phyloP scores from a whole-genome alignment of 148 eudicot species.

The Beta vulgaris region DNA sequence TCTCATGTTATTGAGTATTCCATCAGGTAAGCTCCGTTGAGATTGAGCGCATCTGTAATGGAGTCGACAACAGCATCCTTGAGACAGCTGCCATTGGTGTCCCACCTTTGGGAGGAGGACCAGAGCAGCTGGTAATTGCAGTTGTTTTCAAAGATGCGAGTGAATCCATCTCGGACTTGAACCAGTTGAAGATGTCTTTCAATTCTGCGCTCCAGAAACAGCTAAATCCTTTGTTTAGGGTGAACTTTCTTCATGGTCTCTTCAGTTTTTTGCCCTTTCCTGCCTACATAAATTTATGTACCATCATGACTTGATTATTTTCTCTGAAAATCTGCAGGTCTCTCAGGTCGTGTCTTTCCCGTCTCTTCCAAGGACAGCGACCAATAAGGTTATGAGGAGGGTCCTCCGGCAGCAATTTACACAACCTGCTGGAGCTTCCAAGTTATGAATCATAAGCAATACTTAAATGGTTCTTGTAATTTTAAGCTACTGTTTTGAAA shows the following conservation, averaged over 20 bases:
- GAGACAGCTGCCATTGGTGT: conserved; percentile 96
- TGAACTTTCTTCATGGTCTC: conserved; percentile 20
- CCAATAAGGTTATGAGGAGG: conserved; percentile 95
- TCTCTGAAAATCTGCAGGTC: conserved; percentile 45
- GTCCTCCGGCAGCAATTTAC: conserved; percentile 71
- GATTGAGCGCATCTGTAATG: conserved; percentile 83
- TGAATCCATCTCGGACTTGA: conserved; percentile 35
- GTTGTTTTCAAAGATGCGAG: conserved; percentile 60
- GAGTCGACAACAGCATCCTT: conserved; percentile 49
- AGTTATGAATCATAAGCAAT: conserved; percentile 44
- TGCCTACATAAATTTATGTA: not conserved
- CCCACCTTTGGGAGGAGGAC: conserved; percentile 82
- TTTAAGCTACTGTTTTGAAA: no score
- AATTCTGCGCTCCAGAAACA: conserved; percentile 76
- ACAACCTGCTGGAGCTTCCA: conserved; percentile 37
- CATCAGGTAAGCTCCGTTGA: conserved; percentile 89
- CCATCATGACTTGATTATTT: not conserved
- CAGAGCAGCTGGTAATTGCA: conserved; percentile 74
- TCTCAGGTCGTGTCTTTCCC: conserved; percentile 44
- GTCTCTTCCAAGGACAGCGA: conserved; percentile 91
- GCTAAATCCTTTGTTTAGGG: conserved; percentile 88
- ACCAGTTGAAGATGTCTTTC: conserved; percentile 49
- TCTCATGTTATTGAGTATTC: conserved; percentile 9
- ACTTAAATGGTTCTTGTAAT: no score
- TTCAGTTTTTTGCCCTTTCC: not conserved